Percentiles rank a stretch among this genome's conserved stretches.
Evolutionary conservation across 108 stramenopile species (phyloP).

Genomic region (Nitzschia sp.): DNA sequence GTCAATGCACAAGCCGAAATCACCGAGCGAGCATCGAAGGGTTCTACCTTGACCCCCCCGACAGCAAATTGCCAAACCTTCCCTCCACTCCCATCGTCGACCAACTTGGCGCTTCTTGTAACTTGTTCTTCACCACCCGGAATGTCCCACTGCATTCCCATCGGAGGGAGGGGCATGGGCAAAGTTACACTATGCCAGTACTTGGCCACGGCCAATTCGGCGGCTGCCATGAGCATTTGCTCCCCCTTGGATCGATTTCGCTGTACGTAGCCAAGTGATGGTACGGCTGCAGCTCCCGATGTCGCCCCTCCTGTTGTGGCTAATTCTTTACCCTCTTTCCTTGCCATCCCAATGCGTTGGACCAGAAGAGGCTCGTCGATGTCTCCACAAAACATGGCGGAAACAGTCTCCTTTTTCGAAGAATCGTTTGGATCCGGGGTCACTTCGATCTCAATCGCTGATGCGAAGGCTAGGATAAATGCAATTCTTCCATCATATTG

Average conservation of each 20-base stretch:
- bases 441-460: neutral
- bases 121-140: neutral
- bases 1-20: conserved; percentile 2
- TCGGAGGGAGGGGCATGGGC: neutral
- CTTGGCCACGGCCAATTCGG: neutral
- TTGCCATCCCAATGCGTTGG: conserved; percentile 6
- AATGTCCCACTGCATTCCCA: conserved; percentile 1
- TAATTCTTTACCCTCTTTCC: conserved; percentile 1
- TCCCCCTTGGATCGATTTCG: neutral
- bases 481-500: neutral
- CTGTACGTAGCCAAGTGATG: conserved; percentile 5
- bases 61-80: neutral
- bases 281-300: neutral
- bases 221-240: neutral
- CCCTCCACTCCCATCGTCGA: conserved; percentile 1
- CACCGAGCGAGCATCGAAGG: conserved; percentile 6
- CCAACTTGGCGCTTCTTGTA: neutral
- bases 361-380: conserved; percentile 3
- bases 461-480: neutral
- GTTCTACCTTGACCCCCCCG: neutral
- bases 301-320: neutral
- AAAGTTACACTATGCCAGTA: neutral
- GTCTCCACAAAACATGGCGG: conserved; percentile 8
- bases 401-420: conserved; percentile 1
- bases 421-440: neutral